phyloP scores from a whole-genome alignment of 768 basidiomycete genomes.

The Pisolithus tinctorius region DNA sequence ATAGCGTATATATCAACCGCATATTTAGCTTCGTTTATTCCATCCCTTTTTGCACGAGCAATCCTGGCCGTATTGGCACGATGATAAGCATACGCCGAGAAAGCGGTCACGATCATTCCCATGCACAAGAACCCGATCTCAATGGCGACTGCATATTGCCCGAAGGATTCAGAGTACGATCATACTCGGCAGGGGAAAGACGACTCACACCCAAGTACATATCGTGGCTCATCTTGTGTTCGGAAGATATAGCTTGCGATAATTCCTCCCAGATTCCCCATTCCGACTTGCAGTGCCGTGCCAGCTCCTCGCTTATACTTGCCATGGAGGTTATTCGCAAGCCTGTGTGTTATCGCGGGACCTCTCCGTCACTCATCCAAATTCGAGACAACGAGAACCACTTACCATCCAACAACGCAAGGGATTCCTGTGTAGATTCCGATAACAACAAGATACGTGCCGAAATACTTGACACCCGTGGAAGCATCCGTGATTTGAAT shows the following conservation, averaged over 20 bases:
- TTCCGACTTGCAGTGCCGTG: conserved; percentile 6
- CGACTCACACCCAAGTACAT: conserved; percentile 50
- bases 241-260: conserved; percentile 43
- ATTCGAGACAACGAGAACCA: not conserved
- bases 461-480: conserved; percentile 60
- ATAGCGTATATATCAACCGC: not conserved
- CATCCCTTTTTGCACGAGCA: not conserved
- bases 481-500: conserved; percentile 55
- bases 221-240: conserved; percentile 49
- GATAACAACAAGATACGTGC: conserved; percentile 59
- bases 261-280: conserved; percentile 45
- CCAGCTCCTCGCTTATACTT: conserved; percentile 3
- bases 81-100: not conserved
- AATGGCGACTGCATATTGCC: not conserved
- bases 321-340: conserved; percentile 1
- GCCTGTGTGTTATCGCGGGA: not conserved
- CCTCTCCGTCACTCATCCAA: not conserved
- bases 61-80: not conserved
- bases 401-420: conserved; percentile 55
- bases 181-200: not conserved
- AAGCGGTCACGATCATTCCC: not conserved
- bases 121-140: not conserved
- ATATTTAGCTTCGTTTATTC: not conserved
- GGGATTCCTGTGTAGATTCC: conserved; percentile 60
- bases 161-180: not conserved